Conservation (phyloP, 441 rosid genomes). For the Viola pubescens region DNA sequence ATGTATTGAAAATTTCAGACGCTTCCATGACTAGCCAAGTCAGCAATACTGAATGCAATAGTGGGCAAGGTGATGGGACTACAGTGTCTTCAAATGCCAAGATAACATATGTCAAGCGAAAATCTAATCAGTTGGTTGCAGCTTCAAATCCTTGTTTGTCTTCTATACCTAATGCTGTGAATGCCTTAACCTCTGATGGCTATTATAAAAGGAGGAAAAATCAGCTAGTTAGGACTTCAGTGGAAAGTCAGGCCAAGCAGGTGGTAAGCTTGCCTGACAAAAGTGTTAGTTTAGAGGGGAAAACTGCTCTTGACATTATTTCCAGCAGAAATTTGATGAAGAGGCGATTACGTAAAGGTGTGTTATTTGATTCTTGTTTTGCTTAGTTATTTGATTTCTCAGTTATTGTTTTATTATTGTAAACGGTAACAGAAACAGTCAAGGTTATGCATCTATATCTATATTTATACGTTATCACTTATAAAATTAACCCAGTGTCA, state of each 20-base stretch:
- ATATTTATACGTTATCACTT: no score
- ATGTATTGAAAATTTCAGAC: slow-evolving; percentile 33
- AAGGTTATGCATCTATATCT: no score
- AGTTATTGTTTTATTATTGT: no score
- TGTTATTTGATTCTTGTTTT: slow-evolving; percentile 1
- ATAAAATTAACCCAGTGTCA: no score
- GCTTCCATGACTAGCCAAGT: slow-evolving; percentile 22
- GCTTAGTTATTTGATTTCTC: no score
- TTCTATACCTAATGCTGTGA: slow-evolving; percentile 28
- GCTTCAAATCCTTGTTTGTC: slow-evolving; percentile 34
- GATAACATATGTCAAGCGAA: slow-evolving; percentile 62
- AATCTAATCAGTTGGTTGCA: slow-evolving; percentile 83
- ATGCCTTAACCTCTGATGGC: slow-evolving; percentile 42
- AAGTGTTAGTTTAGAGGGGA: slow-evolving; percentile 28
- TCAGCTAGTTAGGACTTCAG: slow-evolving; percentile 71
- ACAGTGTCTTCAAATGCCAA: slow-evolving; percentile 34
- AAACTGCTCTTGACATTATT: slow-evolving; percentile 30
- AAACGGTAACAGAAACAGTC: no score
- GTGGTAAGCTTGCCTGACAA: slow-evolving; percentile 25
- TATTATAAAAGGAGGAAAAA: slow-evolving; percentile 78
- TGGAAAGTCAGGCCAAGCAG: slow-evolving; percentile 33
- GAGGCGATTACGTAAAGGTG: slow-evolving; percentile 39
- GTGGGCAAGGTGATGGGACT: slow-evolving; percentile 33
- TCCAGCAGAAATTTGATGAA: slow-evolving; percentile 35
- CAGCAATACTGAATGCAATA: slow-evolving; percentile 31